Conservation (phyloP, 2,329 filamentous ascomycete genomes). For the Curvularia verruculosa region DNA sequence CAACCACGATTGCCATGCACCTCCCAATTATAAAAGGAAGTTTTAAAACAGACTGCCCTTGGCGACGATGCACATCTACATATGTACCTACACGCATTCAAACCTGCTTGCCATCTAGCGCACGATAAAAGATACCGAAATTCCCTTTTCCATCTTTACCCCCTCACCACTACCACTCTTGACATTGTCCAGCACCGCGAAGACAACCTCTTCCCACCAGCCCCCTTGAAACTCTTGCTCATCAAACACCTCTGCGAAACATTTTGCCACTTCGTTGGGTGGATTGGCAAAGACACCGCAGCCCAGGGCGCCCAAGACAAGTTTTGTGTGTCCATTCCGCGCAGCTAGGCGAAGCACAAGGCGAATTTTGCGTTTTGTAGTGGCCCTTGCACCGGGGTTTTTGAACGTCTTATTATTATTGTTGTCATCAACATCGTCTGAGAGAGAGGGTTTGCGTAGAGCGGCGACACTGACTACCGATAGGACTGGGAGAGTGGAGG, state of each 20-base stretch:
- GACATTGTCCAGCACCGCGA: constrained; percentile 63
- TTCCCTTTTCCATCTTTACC: constrained; percentile 54
- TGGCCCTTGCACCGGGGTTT: constrained; percentile 51
- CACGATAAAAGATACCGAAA: constrained; percentile 55
- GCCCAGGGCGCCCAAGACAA: constrained; percentile 72
- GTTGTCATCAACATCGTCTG: constrained; percentile 10
- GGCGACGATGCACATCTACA: neutral
- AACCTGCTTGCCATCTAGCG: constrained; percentile 34
- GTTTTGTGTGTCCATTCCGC: constrained; percentile 59
- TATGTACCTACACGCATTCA: neutral
- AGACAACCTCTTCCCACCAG: constrained; percentile 69
- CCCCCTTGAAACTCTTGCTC: constrained; percentile 67
- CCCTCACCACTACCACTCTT: constrained; percentile 21
- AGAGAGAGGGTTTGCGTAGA: constrained; percentile 51
- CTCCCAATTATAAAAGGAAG: neutral
- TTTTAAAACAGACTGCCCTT: neutral
- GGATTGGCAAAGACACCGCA: constrained; percentile 73
- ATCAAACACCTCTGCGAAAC: constrained; percentile 66
- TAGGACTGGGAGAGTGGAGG: constrained; percentile 56
- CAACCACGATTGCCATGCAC: neutral
- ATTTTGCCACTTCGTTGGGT: constrained; percentile 63
- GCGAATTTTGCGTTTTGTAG: constrained; percentile 69
- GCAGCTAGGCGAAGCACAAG: constrained; percentile 66
- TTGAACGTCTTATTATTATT: constrained; percentile 18
- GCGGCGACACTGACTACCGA: constrained; percentile 68